Evolutionary conservation across 2,329 filamentous ascomycete genomes (phyloP).

Genomic region (Diplodia intermedia): DNA sequence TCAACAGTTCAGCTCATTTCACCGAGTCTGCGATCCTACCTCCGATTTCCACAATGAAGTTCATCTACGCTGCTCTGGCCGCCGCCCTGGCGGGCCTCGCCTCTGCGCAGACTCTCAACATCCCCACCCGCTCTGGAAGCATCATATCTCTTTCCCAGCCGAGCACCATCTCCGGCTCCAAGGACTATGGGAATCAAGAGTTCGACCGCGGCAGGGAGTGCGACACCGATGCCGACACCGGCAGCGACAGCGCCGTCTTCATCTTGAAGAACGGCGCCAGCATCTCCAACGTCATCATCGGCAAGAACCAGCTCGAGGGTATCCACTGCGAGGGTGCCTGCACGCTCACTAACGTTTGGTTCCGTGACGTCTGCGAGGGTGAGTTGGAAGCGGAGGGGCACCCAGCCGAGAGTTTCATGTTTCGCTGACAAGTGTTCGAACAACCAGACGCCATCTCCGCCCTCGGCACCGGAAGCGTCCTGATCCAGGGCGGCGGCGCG

Average conservation of each 20-base stretch:
- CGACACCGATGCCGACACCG: slow-evolving; percentile 49
- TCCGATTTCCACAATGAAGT: slow-evolving; percentile 36
- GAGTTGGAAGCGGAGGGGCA: not conserved
- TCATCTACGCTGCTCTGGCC: slow-evolving; percentile 37
- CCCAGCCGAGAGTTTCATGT: too few relatives aligned
- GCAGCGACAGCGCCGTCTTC: slow-evolving; percentile 54
- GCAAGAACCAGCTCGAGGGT: slow-evolving; percentile 54
- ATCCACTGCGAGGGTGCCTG: slow-evolving; percentile 61
- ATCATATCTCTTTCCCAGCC: slow-evolving; percentile 42
- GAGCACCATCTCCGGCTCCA: slow-evolving; percentile 36
- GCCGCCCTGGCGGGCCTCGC: slow-evolving; percentile 40
- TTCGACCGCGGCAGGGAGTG: slow-evolving; percentile 52
- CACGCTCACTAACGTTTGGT: slow-evolving; percentile 50
- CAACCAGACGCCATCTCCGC: slow-evolving; percentile 46
- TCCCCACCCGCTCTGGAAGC: slow-evolving; percentile 42
- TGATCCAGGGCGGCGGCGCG: slow-evolving; percentile 39
- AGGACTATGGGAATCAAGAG: slow-evolving; percentile 40
- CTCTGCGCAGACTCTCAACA: slow-evolving; percentile 44
- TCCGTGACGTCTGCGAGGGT: slow-evolving; percentile 46
- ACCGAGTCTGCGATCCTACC: slow-evolving; percentile 25
- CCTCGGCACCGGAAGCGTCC: slow-evolving; percentile 39
- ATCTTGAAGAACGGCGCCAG: slow-evolving; percentile 55
- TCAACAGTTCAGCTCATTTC: slow-evolving; percentile 28
- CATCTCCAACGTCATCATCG: slow-evolving; percentile 58
- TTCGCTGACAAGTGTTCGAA: slow-evolving; percentile 34